phyloP scores from a whole-genome alignment of 176 grass and related monocot genomes.

The Urochloa ruziziensis region DNA sequence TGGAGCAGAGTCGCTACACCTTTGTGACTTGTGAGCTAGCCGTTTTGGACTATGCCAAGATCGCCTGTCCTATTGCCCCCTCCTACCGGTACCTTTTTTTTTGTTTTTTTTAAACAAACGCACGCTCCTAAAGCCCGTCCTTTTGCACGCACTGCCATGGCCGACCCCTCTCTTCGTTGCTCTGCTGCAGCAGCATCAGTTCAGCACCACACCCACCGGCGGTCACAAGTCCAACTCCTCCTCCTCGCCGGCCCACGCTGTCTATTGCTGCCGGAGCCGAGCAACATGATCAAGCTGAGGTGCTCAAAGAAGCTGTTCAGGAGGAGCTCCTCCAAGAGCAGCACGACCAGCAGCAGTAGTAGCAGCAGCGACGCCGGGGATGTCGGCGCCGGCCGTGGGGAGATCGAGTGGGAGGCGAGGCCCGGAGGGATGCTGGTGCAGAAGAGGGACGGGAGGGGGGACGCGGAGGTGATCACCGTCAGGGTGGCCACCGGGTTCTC shows the following conservation, averaged over 20 bases:
- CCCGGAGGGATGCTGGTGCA: slow-evolving; percentile 98
- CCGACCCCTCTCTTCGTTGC: not conserved
- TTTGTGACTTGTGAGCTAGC: slow-evolving; percentile 11
- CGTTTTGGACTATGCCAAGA: slow-evolving; percentile 36
- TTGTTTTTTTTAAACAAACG: slow-evolving; percentile 32
- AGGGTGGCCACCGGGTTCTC: slow-evolving; percentile 71
- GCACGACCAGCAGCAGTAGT: slow-evolving; percentile 5
- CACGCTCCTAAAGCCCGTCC: slow-evolving; percentile 84
- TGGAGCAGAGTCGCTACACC: not conserved
- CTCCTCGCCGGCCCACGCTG: not conserved
- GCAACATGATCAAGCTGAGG: slow-evolving; percentile 67
- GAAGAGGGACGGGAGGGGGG: slow-evolving; percentile 66
- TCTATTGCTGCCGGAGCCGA: not conserved
- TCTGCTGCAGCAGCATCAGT: not conserved
- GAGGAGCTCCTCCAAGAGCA: slow-evolving; percentile 72
- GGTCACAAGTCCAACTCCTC: not conserved
- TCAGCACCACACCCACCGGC: not conserved
- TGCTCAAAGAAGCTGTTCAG: slow-evolving; percentile 91
- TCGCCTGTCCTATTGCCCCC: slow-evolving; percentile 27
- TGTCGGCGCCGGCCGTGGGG: slow-evolving; percentile 1
- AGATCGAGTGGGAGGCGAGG: slow-evolving; percentile 92
- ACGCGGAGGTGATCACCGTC: slow-evolving; percentile 62
- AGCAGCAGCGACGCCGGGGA: slow-evolving; percentile 23
- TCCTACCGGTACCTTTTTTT: slow-evolving; percentile 33
- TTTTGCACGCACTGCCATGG: slow-evolving; percentile 1